phyloP scores from a whole-genome alignment of 805 yeast species.

The Candida vaughaniae region DNA sequence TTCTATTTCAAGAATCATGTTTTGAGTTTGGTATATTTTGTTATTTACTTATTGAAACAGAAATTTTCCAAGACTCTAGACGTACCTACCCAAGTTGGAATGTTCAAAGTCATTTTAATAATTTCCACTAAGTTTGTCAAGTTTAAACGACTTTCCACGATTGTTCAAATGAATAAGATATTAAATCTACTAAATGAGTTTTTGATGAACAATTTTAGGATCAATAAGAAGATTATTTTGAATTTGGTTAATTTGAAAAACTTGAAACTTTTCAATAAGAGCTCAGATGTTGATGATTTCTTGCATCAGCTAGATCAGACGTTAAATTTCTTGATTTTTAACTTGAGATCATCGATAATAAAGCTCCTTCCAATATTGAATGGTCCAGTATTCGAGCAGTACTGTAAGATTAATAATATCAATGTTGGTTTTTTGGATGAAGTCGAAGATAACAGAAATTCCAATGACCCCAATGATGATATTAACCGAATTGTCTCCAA shows the following conservation, averaged over 20 bases:
- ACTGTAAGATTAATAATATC: constrained; percentile 37
- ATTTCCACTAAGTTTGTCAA: constrained; percentile 28
- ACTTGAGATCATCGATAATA: constrained; percentile 26
- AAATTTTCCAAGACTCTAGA: constrained; percentile 1
- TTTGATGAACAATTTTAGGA: constrained; percentile 30
- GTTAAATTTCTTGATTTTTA: constrained; percentile 27
- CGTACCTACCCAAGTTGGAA: constrained; percentile 15
- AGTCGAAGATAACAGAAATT: constrained; percentile 17
- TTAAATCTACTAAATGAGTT: constrained; percentile 27
- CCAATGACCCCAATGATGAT: constrained; percentile 10
- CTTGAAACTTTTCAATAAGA: constrained; percentile 22
- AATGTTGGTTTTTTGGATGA: constrained; percentile 29
- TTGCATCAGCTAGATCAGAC: constrained; percentile 21
- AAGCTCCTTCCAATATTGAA: constrained; percentile 32
- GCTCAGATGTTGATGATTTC: constrained; percentile 8
- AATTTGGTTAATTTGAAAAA: constrained; percentile 33
- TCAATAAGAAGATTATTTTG: constrained; percentile 37
- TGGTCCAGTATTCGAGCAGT: constrained; percentile 39
- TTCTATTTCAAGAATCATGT: constrained; percentile 12
- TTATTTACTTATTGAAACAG: constrained; percentile 29
- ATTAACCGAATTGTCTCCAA: constrained; percentile 7
- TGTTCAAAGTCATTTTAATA: constrained; percentile 32
- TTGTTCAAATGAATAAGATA: constrained; percentile 24
- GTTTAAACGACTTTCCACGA: constrained; percentile 20
- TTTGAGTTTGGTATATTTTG: constrained; percentile 22